A percentile compares a stretch with the other conserved stretches of the same genome.
phyloP scores from a whole-genome alignment of 1,284 basidiomycete species.

The Agroathelia rolfsii region DNA sequence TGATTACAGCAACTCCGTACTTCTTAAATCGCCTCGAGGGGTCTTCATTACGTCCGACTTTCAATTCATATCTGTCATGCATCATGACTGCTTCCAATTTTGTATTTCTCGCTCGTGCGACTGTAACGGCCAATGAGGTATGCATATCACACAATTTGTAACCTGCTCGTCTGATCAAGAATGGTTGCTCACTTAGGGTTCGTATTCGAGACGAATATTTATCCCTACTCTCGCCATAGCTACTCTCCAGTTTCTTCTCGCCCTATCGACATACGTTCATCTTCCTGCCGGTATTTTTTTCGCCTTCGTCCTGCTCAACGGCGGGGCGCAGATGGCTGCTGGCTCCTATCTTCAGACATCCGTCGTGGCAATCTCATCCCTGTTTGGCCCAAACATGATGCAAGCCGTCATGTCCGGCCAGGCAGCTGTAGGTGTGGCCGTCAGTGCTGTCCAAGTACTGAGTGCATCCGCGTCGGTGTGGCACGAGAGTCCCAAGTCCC shows the following conservation, averaged over 20 bases:
- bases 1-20: constrained; percentile 71
- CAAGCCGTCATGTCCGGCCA: constrained; percentile 70
- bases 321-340: constrained; percentile 41
- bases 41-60: constrained; percentile 46
- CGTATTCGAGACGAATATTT: constrained; percentile 41
- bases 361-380: constrained; percentile 58
- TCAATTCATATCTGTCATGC: constrained; percentile 61
- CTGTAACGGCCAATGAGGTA: constrained; percentile 55
- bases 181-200: constrained; percentile 27
- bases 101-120: constrained; percentile 61
- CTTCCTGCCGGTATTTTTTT: constrained; percentile 50
- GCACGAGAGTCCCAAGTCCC: constrained; percentile 24
- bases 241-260: constrained; percentile 43
- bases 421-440: constrained; percentile 64
- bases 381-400: constrained; percentile 59
- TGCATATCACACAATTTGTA: constrained; percentile 15
- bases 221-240: constrained; percentile 34
- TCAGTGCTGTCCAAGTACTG: constrained; percentile 62
- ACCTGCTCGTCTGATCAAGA: constrained; percentile 7
- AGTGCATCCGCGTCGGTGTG: constrained; percentile 48
- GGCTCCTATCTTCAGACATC: constrained; percentile 65
- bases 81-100: constrained; percentile 58
- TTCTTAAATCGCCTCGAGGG: constrained; percentile 55
- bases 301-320: constrained; percentile 51
- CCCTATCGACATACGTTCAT: constrained; percentile 48